Percentiles rank a stretch among this genome's conserved stretches.
Conservation (phyloP, 2,329 filamentous ascomycete species). For the Emmonsiellopsis sp. region DNA sequence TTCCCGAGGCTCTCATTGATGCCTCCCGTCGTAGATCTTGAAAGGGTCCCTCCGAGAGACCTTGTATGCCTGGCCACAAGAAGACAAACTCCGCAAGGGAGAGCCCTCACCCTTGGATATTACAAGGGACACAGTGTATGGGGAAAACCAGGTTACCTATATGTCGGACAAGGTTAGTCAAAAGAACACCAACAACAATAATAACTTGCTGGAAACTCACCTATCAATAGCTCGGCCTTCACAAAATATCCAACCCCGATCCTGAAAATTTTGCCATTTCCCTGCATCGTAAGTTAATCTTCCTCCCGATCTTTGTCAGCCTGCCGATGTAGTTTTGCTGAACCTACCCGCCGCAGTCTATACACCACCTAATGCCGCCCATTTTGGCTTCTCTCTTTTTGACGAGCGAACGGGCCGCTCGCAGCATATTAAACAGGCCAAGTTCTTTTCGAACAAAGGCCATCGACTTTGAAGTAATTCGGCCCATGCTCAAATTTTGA, state of each 20-base stretch:
- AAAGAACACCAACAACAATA: not conserved
- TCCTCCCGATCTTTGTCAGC: not conserved
- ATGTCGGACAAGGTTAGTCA: conserved; percentile 63
- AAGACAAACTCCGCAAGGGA: conserved; percentile 36
- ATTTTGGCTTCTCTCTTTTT: conserved; percentile 73
- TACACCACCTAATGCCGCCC: conserved; percentile 81
- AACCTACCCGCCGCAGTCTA: conserved; percentile 46
- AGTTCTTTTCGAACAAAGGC: conserved; percentile 60
- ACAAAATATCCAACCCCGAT: conserved; percentile 70
- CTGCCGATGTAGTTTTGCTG: not conserved
- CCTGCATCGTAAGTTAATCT: conserved; percentile 54
- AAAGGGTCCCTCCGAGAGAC: conserved; percentile 73
- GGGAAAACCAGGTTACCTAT: conserved; percentile 69
- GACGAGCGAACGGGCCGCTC: conserved; percentile 65
- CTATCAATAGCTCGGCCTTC: conserved; percentile 59
- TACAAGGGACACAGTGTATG: conserved; percentile 59
- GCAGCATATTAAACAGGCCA: conserved; percentile 60
- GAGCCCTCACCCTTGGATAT: conserved; percentile 48
- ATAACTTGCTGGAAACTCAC: not conserved
- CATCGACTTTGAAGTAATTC: conserved; percentile 18
- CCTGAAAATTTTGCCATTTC: conserved; percentile 68
- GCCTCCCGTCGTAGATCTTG: conserved; percentile 48
- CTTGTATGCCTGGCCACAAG: conserved; percentile 63
- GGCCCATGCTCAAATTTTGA: not conserved
- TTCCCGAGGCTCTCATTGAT: not conserved